Evolutionary conservation across 495 filamentous ascomycete genomes (phyloP).

Genomic region (Xylaria telfairii): DNA sequence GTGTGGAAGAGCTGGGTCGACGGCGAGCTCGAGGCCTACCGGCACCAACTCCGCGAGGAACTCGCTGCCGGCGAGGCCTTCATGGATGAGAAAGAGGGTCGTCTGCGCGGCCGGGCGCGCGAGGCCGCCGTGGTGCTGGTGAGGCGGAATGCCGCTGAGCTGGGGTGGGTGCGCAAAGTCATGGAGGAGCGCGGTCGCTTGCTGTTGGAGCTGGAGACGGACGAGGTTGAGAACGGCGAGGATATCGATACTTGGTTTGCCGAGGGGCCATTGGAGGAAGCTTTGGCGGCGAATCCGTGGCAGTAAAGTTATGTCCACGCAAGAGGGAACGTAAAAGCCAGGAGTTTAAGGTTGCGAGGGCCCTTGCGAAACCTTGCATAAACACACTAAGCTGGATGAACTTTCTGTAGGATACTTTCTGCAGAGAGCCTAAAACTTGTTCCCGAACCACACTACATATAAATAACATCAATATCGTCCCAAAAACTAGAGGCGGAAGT

Average conservation of each 20-base stretch:
- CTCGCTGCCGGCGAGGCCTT: constrained; percentile 37
- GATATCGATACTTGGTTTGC: constrained; percentile 38
- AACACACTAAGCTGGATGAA: neutral
- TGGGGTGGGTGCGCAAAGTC: constrained; percentile 40
- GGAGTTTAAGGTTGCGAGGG: neutral
- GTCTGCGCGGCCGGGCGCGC: constrained; percentile 23
- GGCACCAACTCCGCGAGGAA: constrained; percentile 36
- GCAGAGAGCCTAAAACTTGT: neutral
- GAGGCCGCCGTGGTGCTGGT: constrained; percentile 22
- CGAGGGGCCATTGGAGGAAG: constrained; percentile 31
- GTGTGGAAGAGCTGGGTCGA: constrained; percentile 40
- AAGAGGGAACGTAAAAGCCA: neutral
- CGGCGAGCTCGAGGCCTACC: constrained; percentile 32
- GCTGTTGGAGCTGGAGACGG: constrained; percentile 38
- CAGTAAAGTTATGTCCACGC: neutral
- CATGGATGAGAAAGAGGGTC: constrained; percentile 33
- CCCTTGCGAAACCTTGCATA: neutral
- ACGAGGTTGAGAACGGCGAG: constrained; percentile 43
- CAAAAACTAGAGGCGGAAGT: neutral
- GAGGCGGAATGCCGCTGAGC: constrained; percentile 36
- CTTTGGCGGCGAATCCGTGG: neutral
- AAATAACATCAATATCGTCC: neutral
- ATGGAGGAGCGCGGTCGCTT: constrained; percentile 38
- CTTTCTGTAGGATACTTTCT: neutral
- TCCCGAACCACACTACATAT: no score